Conservation (phyloP, 768 basidiomycete species). For the Tylopilus plumbeoviolaceoides region DNA sequence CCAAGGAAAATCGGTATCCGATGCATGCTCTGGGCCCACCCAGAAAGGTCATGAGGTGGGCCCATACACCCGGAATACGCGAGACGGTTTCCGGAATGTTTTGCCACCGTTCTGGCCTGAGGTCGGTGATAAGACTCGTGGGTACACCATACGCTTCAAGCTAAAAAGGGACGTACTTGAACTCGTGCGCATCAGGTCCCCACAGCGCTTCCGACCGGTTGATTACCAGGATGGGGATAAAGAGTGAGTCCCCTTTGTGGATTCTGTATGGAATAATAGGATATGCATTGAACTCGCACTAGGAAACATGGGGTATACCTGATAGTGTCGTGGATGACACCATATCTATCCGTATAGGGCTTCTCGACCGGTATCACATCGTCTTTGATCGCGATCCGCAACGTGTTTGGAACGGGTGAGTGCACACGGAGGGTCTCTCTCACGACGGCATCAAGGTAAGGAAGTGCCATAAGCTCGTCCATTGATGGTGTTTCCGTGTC, state of each 20-base stretch:
- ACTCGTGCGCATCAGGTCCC: slow-evolving; percentile 59
- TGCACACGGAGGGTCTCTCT: slow-evolving; percentile 53
- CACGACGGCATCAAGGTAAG: slow-evolving; percentile 65
- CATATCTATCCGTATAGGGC: slow-evolving; percentile 43
- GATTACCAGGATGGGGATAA: slow-evolving; percentile 51
- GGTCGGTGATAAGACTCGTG: neutral
- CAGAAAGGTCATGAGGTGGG: slow-evolving; percentile 56
- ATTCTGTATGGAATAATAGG: slow-evolving; percentile 23
- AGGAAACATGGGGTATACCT: slow-evolving; percentile 21
- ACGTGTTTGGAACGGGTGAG: slow-evolving; percentile 44
- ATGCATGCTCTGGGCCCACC: slow-evolving; percentile 66
- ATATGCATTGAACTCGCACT: neutral
- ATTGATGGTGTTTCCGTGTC: slow-evolving; percentile 57
- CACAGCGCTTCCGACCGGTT: slow-evolving; percentile 53
- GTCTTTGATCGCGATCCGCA: slow-evolving; percentile 47
- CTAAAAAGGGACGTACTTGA: slow-evolving; percentile 40
- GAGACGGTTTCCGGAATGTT: slow-evolving; percentile 40
- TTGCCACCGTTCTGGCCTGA: slow-evolving; percentile 65
- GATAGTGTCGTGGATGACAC: slow-evolving; percentile 37
- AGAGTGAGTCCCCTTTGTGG: slow-evolving; percentile 41
- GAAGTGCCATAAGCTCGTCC: slow-evolving; percentile 62
- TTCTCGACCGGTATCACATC: slow-evolving; percentile 47
- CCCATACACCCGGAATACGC: slow-evolving; percentile 57
- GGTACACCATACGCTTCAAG: neutral
- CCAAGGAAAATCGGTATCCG: slow-evolving; percentile 60